Base-by-base conservation (phyloP, 306 rosid genomes). In the Medicago arabica region DNA sequence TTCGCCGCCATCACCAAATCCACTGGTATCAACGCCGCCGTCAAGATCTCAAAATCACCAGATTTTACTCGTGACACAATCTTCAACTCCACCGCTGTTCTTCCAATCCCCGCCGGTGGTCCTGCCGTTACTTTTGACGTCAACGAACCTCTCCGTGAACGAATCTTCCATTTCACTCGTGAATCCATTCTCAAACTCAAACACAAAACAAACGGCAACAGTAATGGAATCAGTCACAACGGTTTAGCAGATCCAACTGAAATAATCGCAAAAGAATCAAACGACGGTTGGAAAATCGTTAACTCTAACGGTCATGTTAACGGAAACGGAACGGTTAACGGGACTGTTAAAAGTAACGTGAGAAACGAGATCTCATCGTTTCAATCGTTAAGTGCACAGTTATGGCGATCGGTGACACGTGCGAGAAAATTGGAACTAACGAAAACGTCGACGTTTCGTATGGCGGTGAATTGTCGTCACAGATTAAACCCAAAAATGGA, bases 381-480 rank as follows among this genome's bases (percentile, higher is more conserved):
- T 61, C 98, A 93, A 67, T 93, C 98, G 0, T 85, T 93, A 7
- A 73, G 87, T 31, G 98, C 97, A 9, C 98, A 91, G 83, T 77
- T 93, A 3, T 93, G 98, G 98, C 86, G 98, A 0, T 85, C 96
- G 3, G 96, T 93, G 80, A 93, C 97, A 31, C 97, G 92, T 41
- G 97, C 85, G 5, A 82, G 98, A 72, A 86, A 83, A 4, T 34
- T 93, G 8, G 85, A 82, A 4, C 31, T 21, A 0, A 1, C 82
- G 0, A 90, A 88, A 82, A 80, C 83, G 80, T 88, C 96, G 84
- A 93, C 96, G 82, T 91, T 93, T 54, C 86, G 98, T 0, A 93
- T 93, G 98, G 98, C 98, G 0, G 98, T 93, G 79, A 93, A 93
- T 69, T 93, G 96, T 78, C 96, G 98, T 19, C 98, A 86, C 81